These are phyloP conservation scores for Botrytis fragariae DNA, from an alignment of 2,329 filamentous ascomycete species.

Conservation along the genomic window DNA sequence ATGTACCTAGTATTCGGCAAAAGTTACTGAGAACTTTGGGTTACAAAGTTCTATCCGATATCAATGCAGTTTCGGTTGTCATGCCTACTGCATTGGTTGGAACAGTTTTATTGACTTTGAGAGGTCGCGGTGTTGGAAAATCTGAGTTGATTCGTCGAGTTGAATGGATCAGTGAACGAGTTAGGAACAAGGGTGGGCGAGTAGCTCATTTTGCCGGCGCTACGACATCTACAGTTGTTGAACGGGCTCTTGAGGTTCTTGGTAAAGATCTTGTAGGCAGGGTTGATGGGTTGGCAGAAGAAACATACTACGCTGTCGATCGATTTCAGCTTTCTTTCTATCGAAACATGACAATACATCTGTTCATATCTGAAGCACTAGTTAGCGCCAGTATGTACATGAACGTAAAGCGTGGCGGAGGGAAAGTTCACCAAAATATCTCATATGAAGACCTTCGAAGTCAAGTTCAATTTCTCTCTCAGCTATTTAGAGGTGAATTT, in stretches of 20 bases:
- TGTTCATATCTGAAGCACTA: conserved; percentile 91
- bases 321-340: conserved; percentile 98
- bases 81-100: conserved; percentile 98
- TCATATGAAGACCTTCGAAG: conserved; percentile 68
- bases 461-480: conserved; percentile 86
- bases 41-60: conserved; percentile 88
- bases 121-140: conserved; percentile 88
- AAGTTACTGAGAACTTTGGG: conserved; percentile 82
- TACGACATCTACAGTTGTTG: conserved; percentile 77
- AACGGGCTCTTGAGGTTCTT: conserved; percentile 86
- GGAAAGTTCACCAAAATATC: conserved; percentile 75
- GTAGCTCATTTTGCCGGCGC: conserved; percentile 89
- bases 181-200: conserved; percentile 81
- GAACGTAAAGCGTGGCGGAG: conserved; percentile 86
- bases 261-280: conserved; percentile 84
- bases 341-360: conserved; percentile 97
- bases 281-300: conserved; percentile 76
- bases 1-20: conserved; percentile 43
- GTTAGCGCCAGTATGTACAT: conserved; percentile 91
- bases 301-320: conserved; percentile 92
- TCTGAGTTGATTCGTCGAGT: conserved; percentile 81
- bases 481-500: conserved; percentile 93
- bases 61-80: conserved; percentile 93
- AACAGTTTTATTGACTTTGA: conserved; percentile 84
- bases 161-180: conserved; percentile 82